Evolutionary conservation across 768 basidiomycete species (phyloP), one percentile per base, ranked within the genome.

Genomic region (Lyophyllum decastes): DNA sequence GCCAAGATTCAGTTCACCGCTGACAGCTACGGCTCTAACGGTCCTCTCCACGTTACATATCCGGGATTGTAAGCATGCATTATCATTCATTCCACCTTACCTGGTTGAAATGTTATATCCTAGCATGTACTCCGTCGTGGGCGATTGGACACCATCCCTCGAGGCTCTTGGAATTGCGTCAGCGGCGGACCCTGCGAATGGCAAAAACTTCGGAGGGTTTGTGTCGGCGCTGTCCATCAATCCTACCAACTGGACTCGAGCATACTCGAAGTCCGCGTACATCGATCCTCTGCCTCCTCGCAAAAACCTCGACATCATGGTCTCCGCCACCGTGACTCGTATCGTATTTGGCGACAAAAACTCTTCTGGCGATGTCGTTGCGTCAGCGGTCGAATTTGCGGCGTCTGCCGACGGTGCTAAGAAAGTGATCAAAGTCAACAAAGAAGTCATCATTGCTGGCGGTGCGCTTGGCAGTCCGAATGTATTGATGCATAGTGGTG

Each of bases 261-360:
- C 82, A 4, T 88, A 88, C 71, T 76, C 85, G 4, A 78, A 82
- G 57, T 75, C 81, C 0, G 81, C 76, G 6, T 84, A 83, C 69
- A 78, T 83, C 62, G 88, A 89, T 68, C 76, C 82, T 4, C 76
- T 88, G 1, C 83, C 86, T 0, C 79, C 84, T 21, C 81, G 87
- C 44, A 55, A 77, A 22, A 90, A 90, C 65, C 78, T 90, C 40
- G 81, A 84, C 64, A 81, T 91, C 58, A 75, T 90, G 22, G 73
- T 82, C 9, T 81, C 82, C 53, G 75, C 81, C 14, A 86, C 84
- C 7, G 88, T 87, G 53, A 82, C 87, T 2, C 76, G 80, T 22
- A 71, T 86, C 40, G 59, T 81, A 24, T 82, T 84, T 59, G 59
- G 56, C 41, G 40, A 61, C 57, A 59, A 58, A 14, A 49, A 64